Percentiles rank a stretch among this genome's conserved stretches.
Evolutionary conservation across 2,329 filamentous ascomycete species (phyloP).

Genomic region (Xylaria arbuscula): DNA sequence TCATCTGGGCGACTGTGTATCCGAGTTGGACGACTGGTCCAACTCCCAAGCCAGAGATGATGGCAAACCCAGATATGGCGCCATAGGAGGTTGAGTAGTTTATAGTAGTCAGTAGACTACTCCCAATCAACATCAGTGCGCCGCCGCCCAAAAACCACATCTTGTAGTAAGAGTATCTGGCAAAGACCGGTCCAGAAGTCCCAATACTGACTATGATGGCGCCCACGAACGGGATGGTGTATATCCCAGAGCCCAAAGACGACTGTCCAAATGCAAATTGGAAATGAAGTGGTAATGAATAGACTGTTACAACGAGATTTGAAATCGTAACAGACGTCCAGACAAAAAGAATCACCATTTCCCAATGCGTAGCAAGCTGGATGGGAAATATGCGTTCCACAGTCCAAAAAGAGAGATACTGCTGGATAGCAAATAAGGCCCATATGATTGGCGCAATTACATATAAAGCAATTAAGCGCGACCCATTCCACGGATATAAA

Average conservation of each 20-base stretch:
- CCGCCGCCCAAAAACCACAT: conserved; percentile 21
- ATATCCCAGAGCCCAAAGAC: conserved; percentile 3
- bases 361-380: conserved; percentile 18
- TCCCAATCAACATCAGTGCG: conserved; percentile 25
- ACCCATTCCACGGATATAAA: conserved; percentile 19
- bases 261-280: conserved; percentile 30
- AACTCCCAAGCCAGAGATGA: conserved; percentile 29
- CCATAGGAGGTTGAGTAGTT: conserved; percentile 23
- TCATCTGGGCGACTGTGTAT: conserved; percentile 32
- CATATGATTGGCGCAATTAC: conserved; percentile 10
- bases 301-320: conserved; percentile 28
- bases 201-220: conserved; percentile 23
- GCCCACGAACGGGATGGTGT: conserved; percentile 24
- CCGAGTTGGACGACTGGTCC: conserved; percentile 29
- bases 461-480: conserved; percentile 28
- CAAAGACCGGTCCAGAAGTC: conserved; percentile 18
- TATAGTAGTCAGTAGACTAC: conserved; percentile 17
- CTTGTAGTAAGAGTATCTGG: conserved; percentile 25
- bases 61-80: conserved; percentile 19
- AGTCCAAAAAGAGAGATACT: conserved; percentile 27
- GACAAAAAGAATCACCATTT: conserved; percentile 31
- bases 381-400: conserved; percentile 30
- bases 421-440: conserved; percentile 26
- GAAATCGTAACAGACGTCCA: conserved; percentile 31
- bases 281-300: conserved; percentile 30